A percentile compares a stretch with the other conserved stretches of the same genome.
Conservation (phyloP, 1,284 basidiomycete species). For the Amylostereum chailletii region DNA sequence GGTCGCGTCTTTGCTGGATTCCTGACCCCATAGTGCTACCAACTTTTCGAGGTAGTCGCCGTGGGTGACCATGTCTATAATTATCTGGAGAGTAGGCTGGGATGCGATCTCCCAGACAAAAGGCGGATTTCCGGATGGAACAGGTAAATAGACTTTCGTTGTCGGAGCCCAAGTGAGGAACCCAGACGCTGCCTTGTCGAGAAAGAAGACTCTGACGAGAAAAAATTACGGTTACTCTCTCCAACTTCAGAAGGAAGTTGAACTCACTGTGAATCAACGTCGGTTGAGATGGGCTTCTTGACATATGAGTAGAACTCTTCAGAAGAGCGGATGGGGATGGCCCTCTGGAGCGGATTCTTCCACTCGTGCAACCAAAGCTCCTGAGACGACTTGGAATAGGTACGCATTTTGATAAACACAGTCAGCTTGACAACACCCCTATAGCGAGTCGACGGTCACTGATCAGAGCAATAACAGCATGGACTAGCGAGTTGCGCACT, state of each 20-base stretch:
- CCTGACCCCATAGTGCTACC: conserved; percentile 61
- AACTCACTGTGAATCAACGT: conserved; percentile 10
- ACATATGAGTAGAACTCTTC: conserved; percentile 37
- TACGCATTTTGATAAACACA: conserved; percentile 78
- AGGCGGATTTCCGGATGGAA: conserved; percentile 35
- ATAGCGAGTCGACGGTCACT: conserved; percentile 6
- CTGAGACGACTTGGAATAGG: conserved; percentile 59
- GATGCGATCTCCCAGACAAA: conserved; percentile 65
- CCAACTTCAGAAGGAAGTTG: not conserved
- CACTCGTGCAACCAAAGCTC: conserved; percentile 79
- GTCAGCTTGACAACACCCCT: conserved; percentile 73
- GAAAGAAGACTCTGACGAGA: conserved; percentile 35
- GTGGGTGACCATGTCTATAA: conserved; percentile 41
- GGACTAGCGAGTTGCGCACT: conserved; percentile 18
- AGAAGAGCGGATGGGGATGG: conserved; percentile 44
- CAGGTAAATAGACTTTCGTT: conserved; percentile 60
- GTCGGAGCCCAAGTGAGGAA: conserved; percentile 79
- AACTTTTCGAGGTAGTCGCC: conserved; percentile 57
- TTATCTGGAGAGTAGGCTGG: conserved; percentile 46
- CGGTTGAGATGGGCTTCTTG: conserved; percentile 27
- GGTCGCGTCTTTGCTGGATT: conserved; percentile 46
- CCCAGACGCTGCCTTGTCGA: conserved; percentile 80
- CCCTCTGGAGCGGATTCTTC: conserved; percentile 61
- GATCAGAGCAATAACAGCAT: conserved; percentile 6
- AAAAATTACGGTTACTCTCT: not conserved